Evolutionary conservation across 2,329 filamentous ascomycete genomes (phyloP), one percentile per base, ranked within the genome.

Genomic region (Penicillium glabrum): DNA sequence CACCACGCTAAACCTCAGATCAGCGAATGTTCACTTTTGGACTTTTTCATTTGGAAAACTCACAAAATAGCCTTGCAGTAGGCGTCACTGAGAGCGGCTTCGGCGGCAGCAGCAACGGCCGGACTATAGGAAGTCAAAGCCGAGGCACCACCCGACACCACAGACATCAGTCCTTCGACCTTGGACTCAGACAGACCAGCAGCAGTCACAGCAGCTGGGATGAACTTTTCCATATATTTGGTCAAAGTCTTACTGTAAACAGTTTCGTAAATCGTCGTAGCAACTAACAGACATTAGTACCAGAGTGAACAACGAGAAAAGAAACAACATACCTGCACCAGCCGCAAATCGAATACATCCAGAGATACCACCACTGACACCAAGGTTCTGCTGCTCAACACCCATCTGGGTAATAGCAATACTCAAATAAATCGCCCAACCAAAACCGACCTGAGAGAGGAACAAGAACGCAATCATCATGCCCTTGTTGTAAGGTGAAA

Each of bases 351-450:
- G 71, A 26, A 75, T 73, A 5, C 78, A 74, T 23, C 78, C 78
- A 5, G 73, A 71, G 11, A 79, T 69, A 47, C 76, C 79, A 35
- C 77, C 77, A 41, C 70, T 71, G 14, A 79, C 74, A 14, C 80
- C 80, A 0, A 82, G 71, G 48, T 81, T 77, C 19, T 76, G 72
- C 58, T 82, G 80, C 26, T 78, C 73, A 3, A 79, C 78, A n/a
- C 79, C 79, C 56, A 81, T 76, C 62, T 82, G 80, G 6, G 76
- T 79, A 58, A 79, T 76, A 1, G 79, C 77, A 60, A 83, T 81
- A 19, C 74, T 76, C 21, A 81, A 66, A 53, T 80, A 80, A 54
- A 79, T 72, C 3, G 75, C 78, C 75, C 77, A 81, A 6, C 79
- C 79, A 60, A 79, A 82, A 5, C 75, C 79, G 13, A 72, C 68